These are phyloP conservation scores for Myriosclerotinia scirpicola DNA, from an alignment of 2,329 filamentous ascomycete genomes.

Conservation along the genomic window DNA sequence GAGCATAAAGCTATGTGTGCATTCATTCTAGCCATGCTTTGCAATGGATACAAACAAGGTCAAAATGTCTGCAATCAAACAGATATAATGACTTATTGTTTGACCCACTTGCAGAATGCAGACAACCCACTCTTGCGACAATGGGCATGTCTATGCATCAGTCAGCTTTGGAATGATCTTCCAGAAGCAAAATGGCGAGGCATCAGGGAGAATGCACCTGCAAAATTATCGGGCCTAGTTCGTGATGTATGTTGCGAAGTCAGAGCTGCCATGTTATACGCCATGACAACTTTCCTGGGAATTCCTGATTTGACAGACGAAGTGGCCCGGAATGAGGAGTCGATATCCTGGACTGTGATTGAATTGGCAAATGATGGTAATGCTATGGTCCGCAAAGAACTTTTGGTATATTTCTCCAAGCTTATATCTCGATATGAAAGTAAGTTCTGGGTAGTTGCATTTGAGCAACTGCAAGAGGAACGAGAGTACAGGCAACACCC, in stretches of 20 bases:
- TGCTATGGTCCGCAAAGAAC: slow-evolving; percentile 88
- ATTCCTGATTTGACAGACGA: slow-evolving; percentile 91
- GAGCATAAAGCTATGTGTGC: slow-evolving; percentile 99
- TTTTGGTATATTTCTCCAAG: slow-evolving; percentile 89
- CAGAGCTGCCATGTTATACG: slow-evolving; percentile 87
- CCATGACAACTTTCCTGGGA: slow-evolving; percentile 89
- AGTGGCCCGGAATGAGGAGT: slow-evolving; percentile 86
- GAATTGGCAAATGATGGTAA: slow-evolving; percentile 94
- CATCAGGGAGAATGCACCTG: slow-evolving; percentile 79
- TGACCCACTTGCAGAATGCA: slow-evolving; percentile 78
- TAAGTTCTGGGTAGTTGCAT: slow-evolving; percentile 89
- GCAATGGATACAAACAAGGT: slow-evolving; percentile 89
- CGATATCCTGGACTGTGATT: slow-evolving; percentile 82
- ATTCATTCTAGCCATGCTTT: slow-evolving; percentile 96
- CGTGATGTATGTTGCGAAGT: slow-evolving; percentile 91
- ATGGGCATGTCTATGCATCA: slow-evolving; percentile 94
- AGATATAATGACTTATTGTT: slow-evolving; percentile 85
- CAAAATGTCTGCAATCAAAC: slow-evolving; percentile 88
- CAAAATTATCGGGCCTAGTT: slow-evolving; percentile 75
- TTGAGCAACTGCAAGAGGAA: slow-evolving; percentile 86
- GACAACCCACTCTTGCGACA: slow-evolving; percentile 88
- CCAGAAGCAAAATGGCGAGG: slow-evolving; percentile 94
- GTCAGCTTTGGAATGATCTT: slow-evolving; percentile 89
- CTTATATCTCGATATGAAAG: slow-evolving; percentile 89
- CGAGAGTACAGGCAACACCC: slow-evolving; percentile 64